Evolutionary conservation across 2,329 filamentous ascomycete genomes (phyloP).

Genomic region (Aspergillus oerlinghausenensis): DNA sequence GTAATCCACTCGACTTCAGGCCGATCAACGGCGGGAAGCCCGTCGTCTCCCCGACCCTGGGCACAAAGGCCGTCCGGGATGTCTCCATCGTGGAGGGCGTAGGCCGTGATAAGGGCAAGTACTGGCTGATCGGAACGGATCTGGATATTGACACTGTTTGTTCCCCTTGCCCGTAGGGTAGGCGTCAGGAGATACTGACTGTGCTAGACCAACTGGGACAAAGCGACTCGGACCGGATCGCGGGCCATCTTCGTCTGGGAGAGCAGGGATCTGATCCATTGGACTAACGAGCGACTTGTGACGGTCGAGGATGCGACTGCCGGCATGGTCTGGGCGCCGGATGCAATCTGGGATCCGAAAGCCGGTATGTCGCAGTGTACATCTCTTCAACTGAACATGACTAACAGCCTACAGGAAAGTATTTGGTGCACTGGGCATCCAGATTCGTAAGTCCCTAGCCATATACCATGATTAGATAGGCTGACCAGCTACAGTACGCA

Average conservation of each 20-base stretch:
- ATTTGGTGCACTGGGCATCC: constrained; percentile 14
- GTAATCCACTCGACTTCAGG: constrained; percentile 4
- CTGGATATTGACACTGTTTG: constrained; percentile 10
- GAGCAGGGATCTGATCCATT: constrained; percentile 10
- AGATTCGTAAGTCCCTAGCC: constrained; percentile 2
- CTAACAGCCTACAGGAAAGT: constrained; percentile 2
- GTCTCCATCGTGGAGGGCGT: constrained; percentile 7
- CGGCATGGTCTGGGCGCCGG: constrained; percentile 14
- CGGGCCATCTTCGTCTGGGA: constrained; percentile 13
- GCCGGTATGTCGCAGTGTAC: background rate
- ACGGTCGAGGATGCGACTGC: constrained; percentile 12
- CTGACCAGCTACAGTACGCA: constrained; percentile 4
- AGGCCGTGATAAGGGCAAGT: constrained; percentile 9
- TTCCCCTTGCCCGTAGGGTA: no score
- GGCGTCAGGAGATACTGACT: background rate
- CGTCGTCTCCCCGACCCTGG: constrained; percentile 9
- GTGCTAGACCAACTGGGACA: constrained; percentile 10
- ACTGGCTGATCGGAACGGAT: constrained; percentile 14
- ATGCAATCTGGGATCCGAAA: constrained; percentile 12
- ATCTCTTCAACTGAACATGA: background rate
- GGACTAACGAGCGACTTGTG: constrained; percentile 7
- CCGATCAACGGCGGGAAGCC: constrained; percentile 5
- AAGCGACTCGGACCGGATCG: constrained; percentile 8
- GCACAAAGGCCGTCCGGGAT: constrained; percentile 13
- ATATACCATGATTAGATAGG: no score